Conservation (phyloP, 1,139 yeast species). For the Hansenula sp. region DNA sequence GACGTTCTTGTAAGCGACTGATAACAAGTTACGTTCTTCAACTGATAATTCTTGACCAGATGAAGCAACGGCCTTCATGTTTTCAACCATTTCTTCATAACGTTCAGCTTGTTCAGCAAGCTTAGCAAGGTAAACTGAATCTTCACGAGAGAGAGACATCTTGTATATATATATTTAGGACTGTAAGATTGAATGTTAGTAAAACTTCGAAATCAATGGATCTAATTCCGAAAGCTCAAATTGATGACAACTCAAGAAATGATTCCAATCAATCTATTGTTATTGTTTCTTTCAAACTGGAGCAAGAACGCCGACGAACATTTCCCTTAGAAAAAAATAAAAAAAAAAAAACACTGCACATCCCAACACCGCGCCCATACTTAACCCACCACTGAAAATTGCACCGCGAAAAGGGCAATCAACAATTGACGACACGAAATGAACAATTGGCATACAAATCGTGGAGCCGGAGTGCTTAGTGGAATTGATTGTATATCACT, state of each 20-base stretch:
- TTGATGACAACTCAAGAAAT: no score
- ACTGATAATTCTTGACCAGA: conserved; percentile 94
- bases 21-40: conserved; percentile 94
- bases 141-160: conserved; percentile 93
- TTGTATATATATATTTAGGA: conserved; percentile 6
- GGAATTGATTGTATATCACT: no score
- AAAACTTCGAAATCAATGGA: not conserved
- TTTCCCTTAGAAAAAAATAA: no score
- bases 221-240: no score
- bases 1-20: conserved; percentile 97
- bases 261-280: no score
- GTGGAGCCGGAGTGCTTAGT: no score
- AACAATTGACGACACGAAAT: conserved; percentile 1
- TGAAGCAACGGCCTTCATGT: conserved; percentile 96
- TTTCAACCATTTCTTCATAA: conserved; percentile 99
- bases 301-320: no score
- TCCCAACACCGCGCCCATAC: no score
- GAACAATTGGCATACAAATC: not conserved
- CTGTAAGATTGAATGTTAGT: not conserved
- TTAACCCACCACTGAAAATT: not conserved
- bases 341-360: no score
- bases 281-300: no score
- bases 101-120: conserved; percentile 99
- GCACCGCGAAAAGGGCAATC: conserved; percentile 1
- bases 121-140: conserved; percentile 96